These are phyloP conservation scores for Lecanosticta acicola DNA, from an alignment of 2,329 filamentous ascomycete genomes.

Conservation along the genomic window DNA sequence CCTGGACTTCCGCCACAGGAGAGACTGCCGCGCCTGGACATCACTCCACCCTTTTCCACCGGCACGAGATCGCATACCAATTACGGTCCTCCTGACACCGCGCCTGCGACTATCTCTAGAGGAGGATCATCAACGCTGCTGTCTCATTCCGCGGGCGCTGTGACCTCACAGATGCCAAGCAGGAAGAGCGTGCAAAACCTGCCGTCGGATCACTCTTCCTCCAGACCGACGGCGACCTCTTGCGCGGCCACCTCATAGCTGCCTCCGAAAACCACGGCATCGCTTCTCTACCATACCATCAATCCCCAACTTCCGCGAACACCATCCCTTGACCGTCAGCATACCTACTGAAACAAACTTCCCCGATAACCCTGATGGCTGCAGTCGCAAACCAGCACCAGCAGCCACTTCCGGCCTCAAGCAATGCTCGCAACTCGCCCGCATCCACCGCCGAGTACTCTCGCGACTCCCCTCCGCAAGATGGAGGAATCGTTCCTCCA, in stretches of 20 bases:
- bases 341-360: too few relatives aligned
- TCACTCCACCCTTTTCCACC: neutral
- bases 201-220: constrained; percentile 8
- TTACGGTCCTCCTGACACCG: neutral
- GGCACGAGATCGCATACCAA: neutral
- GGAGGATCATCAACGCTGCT: neutral
- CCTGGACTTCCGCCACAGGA: neutral
- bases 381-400: constrained; percentile 28
- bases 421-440: constrained; percentile 26
- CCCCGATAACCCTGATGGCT: constrained; percentile 30
- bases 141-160: neutral
- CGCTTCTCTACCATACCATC: neutral
- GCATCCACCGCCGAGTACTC: constrained; percentile 27
- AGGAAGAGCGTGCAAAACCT: constrained; percentile 9
- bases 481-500: constrained; percentile 28
- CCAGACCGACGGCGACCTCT: constrained; percentile 7
- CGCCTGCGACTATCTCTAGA: neutral
- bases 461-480: constrained; percentile 27
- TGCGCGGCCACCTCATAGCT: neutral
- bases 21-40: neutral
- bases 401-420: constrained; percentile 21
- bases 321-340: too few relatives aligned
- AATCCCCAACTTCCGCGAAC: too few relatives aligned
- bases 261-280: neutral
- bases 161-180: constrained; percentile 3